Evolutionary conservation across 2,329 filamentous ascomycete species (phyloP).

Genomic region (Microdochium nivale): DNA sequence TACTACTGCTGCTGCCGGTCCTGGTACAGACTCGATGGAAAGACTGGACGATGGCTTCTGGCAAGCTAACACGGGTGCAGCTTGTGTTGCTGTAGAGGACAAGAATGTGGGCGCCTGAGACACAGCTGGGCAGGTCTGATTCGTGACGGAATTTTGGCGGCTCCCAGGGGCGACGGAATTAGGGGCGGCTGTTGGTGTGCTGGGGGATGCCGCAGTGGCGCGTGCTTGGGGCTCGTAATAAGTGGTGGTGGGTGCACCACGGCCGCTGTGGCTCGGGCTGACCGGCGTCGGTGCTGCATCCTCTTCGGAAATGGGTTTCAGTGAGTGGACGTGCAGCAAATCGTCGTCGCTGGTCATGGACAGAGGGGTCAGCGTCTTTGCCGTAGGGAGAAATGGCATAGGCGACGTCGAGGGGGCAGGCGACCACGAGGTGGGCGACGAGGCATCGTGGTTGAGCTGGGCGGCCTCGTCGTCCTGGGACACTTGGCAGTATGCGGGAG

Average conservation of each 20-base stretch:
- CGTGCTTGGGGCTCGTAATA: neutral
- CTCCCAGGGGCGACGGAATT: neutral
- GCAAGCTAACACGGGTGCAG: neutral
- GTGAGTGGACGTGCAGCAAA: neutral
- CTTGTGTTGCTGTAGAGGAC: neutral
- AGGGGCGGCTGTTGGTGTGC: neutral
- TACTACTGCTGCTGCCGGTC: slow-evolving; percentile 3
- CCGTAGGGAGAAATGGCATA: slow-evolving; percentile 17
- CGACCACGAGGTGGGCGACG: slow-evolving; percentile 13
- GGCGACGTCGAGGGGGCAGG: slow-evolving; percentile 19
- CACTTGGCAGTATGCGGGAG: neutral
- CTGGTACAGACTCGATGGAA: slow-evolving; percentile 5
- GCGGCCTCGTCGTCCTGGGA: slow-evolving; percentile 11
- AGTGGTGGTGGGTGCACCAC: neutral
- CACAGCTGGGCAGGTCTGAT: neutral
- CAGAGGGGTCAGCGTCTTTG: slow-evolving; percentile 20
- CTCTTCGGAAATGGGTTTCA: neutral
- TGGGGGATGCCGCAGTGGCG: neutral
- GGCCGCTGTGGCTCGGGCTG: neutral
- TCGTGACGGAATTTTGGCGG: neutral
- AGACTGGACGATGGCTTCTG: neutral
- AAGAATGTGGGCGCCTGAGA: neutral
- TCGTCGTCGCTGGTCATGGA: slow-evolving; percentile 20
- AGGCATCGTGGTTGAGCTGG: slow-evolving; percentile 15
- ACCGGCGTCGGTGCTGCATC: neutral